A percentile compares a stretch with the other conserved stretches of the same genome.
phyloP scores from a whole-genome alignment of 805 yeast genomes.

The Candida endomychidarum region DNA sequence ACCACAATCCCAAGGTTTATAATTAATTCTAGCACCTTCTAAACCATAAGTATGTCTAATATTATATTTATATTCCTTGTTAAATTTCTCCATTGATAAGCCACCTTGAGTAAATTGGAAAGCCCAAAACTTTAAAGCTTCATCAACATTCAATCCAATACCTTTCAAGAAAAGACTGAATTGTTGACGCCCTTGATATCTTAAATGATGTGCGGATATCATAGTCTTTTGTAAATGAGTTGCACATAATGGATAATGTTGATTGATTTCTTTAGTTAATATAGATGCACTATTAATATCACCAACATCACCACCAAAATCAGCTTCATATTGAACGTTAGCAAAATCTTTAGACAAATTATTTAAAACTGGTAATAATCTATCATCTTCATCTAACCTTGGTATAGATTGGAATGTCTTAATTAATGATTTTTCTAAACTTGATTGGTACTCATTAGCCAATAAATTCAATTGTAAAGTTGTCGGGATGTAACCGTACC shows the following conservation, averaged over 20 bases:
- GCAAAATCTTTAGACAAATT: slow-evolving; percentile 62
- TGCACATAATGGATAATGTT: slow-evolving; percentile 84
- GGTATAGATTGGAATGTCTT: slow-evolving; percentile 77
- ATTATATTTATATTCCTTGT: slow-evolving; percentile 86
- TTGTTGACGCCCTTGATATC: slow-evolving; percentile 83
- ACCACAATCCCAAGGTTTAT: slow-evolving; percentile 82
- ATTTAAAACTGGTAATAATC: slow-evolving; percentile 79
- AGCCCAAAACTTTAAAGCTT: slow-evolving; percentile 84
- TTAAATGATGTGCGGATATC: slow-evolving; percentile 64
- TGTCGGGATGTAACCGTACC: slow-evolving; percentile 83
- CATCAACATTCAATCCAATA: slow-evolving; percentile 83
- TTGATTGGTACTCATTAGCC: slow-evolving; percentile 61
- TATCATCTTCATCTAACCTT: slow-evolving; percentile 85
- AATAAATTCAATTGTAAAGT: slow-evolving; percentile 73
- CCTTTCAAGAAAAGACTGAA: slow-evolving; percentile 83
- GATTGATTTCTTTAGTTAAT: slow-evolving; percentile 49
- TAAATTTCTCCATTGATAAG: slow-evolving; percentile 70
- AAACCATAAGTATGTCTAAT: slow-evolving; percentile 88
- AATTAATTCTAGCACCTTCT: slow-evolving; percentile 85
- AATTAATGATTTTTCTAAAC: slow-evolving; percentile 52
- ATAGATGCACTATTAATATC: slow-evolving; percentile 64
- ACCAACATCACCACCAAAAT: slow-evolving; percentile 39
- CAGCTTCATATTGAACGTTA: slow-evolving; percentile 51
- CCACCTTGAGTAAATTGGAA: slow-evolving; percentile 60
- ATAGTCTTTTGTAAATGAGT: slow-evolving; percentile 63